Conservation (phyloP, 2,329 filamentous ascomycete species). For the Diaporthe australafricana region DNA sequence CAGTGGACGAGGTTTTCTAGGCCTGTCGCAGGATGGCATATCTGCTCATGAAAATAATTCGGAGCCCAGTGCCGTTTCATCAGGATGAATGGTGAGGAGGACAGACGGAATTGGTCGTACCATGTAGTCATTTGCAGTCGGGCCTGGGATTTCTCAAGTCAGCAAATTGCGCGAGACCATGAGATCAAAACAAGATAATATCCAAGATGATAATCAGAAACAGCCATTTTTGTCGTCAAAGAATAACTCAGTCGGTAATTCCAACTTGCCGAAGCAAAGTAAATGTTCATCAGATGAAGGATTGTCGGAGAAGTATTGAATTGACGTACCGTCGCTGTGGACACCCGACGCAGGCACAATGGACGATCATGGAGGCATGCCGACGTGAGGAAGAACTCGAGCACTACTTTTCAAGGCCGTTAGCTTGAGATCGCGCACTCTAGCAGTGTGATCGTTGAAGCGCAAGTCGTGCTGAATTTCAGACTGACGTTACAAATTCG, state of each 20-base stretch:
- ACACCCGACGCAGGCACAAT: conserved; percentile 12
- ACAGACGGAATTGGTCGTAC: conserved; percentile 28
- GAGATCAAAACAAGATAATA: conserved; percentile 41
- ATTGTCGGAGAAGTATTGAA: background rate
- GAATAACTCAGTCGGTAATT: conserved; percentile 92
- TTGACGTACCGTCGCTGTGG: conserved; percentile 41
- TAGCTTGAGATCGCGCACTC: conserved; percentile 22
- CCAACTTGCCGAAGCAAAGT: conserved; percentile 80
- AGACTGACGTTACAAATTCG: conserved; percentile 93
- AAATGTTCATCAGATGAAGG: conserved; percentile 74
- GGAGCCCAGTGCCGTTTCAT: conserved; percentile 99
- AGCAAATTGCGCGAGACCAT: conserved; percentile 35
- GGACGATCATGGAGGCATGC: background rate
- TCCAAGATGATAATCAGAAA: conserved; percentile 71
- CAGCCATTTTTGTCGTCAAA: conserved; percentile 90
- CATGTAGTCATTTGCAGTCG: conserved; percentile 35
- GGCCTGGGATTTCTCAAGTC: conserved; percentile 36
- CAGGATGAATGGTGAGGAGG: conserved; percentile 59
- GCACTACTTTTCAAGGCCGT: conserved; percentile 33
- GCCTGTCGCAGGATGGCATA: conserved; percentile 95
- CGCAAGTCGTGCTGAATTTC: conserved; percentile 59
- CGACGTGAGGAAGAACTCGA: conserved; percentile 14
- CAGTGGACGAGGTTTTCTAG: conserved; percentile 99
- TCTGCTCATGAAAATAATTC: conserved; percentile 81
- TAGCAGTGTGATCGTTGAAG: conserved; percentile 30